These are phyloP conservation scores for Blastomyces silverae DNA, from an alignment of 2,329 filamentous ascomycete species.

Conservation along the genomic window DNA sequence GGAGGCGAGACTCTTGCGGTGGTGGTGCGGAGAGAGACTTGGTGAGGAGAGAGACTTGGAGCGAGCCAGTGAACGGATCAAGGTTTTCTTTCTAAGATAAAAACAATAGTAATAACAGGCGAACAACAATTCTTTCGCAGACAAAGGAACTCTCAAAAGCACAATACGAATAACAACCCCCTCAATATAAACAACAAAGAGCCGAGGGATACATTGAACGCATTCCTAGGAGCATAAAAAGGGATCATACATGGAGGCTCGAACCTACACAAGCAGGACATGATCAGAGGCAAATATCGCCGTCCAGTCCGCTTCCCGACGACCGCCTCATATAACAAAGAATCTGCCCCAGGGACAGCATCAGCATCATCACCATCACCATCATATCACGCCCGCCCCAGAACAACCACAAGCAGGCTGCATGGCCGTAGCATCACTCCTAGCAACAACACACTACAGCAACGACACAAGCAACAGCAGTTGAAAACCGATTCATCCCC, in stretches of 20 bases:
- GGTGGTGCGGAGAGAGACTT: too few relatives aligned
- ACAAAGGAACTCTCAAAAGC: neutral
- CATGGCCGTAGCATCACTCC: neutral
- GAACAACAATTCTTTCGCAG: neutral
- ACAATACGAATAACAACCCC: neutral
- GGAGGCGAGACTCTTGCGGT: neutral
- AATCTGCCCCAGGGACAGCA: slow-evolving; percentile 19
- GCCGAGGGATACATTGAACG: neutral
- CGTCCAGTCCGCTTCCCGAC: slow-evolving; percentile 37
- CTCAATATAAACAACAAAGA: slow-evolving; percentile 1
- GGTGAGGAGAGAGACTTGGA: too few relatives aligned
- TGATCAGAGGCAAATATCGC: slow-evolving; percentile 28
- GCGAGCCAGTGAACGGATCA: neutral
- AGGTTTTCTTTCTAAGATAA: neutral
- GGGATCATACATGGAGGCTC: slow-evolving; percentile 21
- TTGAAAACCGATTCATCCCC: neutral
- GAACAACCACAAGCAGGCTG: neutral
- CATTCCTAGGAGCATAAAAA: neutral
- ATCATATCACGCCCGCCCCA: neutral
- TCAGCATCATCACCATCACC: neutral
- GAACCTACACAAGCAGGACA: neutral
- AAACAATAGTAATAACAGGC: neutral
- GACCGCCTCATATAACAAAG: slow-evolving; percentile 22
- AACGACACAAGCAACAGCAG: slow-evolving; percentile 12
- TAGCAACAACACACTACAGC: slow-evolving; percentile 3